phyloP scores from a whole-genome alignment of 2,329 filamentous ascomycete genomes.

The Microcyclospora tardicrescens region DNA sequence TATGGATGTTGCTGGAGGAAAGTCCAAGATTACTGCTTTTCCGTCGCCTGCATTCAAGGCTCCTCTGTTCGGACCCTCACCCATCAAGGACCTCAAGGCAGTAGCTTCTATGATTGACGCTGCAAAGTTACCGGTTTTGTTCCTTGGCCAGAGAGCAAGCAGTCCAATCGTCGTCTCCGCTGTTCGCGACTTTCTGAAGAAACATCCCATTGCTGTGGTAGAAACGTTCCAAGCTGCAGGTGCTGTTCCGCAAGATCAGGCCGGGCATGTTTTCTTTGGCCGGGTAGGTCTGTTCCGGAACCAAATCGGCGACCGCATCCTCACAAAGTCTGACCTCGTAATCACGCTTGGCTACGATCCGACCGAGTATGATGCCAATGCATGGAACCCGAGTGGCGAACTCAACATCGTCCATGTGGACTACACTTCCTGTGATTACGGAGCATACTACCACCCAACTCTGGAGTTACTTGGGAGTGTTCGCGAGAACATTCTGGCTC shows the following conservation, averaged over 20 bases:
- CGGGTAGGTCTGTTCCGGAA: conserved; percentile 38
- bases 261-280: conserved; percentile 33
- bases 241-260: conserved; percentile 31
- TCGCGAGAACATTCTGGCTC: conserved; percentile 27
- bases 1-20: conserved; percentile 31
- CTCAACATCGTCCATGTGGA: conserved; percentile 34
- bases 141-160: conserved; percentile 33
- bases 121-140: conserved; percentile 30
- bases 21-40: conserved; percentile 29
- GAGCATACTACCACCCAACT: conserved; percentile 29
- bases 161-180: conserved; percentile 29
- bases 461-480: conserved; percentile 33
- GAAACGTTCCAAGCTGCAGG: conserved; percentile 40
- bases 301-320: conserved; percentile 34
- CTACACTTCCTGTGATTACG: conserved; percentile 29
- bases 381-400: conserved; percentile 31
- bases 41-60: conserved; percentile 27
- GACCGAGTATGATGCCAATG: conserved; percentile 34
- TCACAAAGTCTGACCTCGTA: conserved; percentile 32
- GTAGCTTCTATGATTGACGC: conserved; percentile 24
- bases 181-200: conserved; percentile 30
- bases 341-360: conserved; percentile 37
- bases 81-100: conserved; percentile 18
- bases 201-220: conserved; percentile 33
- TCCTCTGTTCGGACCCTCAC: conserved; percentile 30